Percentiles rank a stretch among this genome's conserved stretches.
Conservation (phyloP, 2,329 filamentous ascomycete genomes). For the Fusarium ambrosium region DNA sequence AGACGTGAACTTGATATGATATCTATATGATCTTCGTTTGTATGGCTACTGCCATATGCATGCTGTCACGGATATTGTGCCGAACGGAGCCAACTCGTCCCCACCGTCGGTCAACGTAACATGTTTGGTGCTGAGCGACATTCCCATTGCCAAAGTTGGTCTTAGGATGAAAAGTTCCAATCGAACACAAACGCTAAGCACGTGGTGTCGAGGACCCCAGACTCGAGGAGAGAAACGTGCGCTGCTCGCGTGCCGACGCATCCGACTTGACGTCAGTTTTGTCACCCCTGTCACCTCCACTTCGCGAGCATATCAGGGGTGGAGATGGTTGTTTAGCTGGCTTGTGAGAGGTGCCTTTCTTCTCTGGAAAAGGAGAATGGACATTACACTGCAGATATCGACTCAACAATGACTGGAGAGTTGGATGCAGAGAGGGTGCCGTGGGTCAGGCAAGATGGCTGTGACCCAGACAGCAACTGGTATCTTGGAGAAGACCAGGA, state of each 20-base stretch:
- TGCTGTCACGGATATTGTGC: conserved; percentile 17
- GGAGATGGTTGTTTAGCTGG: neutral
- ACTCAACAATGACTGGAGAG: neutral
- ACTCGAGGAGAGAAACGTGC: neutral
- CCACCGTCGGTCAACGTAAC: conserved; percentile 30
- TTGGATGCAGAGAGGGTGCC: neutral
- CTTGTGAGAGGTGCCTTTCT: neutral
- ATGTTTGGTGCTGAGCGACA: conserved; percentile 1
- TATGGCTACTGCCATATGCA: neutral
- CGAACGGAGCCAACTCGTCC: conserved; percentile 13
- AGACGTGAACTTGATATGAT: conserved; percentile 16
- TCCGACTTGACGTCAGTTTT: conserved; percentile 27
- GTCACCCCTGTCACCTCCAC: neutral
- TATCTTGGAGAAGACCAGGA: neutral
- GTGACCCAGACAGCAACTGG: neutral
- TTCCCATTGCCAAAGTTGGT: neutral
- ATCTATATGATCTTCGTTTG: neutral
- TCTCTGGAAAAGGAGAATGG: neutral
- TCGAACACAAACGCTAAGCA: conserved; percentile 19
- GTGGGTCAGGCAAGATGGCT: neutral
- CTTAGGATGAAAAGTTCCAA: conserved; percentile 14
- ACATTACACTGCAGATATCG: neutral
- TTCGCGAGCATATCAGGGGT: neutral
- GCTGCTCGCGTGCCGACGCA: conserved; percentile 37
- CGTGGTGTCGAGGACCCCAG: conserved; percentile 23